These are phyloP conservation scores for Erucastrum elatum DNA, from an alignment of 345 rosid genomes.

Conservation along the genomic window DNA sequence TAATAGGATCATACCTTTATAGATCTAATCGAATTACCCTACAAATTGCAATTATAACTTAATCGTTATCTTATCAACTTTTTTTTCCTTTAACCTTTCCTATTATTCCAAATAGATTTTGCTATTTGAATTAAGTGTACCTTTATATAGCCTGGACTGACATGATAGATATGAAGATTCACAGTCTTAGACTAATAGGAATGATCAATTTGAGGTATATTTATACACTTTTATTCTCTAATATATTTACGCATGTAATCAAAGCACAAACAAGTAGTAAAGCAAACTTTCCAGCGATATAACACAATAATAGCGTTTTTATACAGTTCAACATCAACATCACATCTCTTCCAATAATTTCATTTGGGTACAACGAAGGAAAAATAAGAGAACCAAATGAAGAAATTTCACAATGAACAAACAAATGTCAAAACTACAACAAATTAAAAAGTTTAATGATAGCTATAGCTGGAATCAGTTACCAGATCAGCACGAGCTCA, in stretches of 20 bases:
- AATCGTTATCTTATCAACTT: slow-evolving; percentile 34
- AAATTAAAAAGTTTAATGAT: slow-evolving; percentile 4
- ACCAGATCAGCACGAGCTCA: slow-evolving; percentile 48
- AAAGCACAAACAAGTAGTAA: not conserved
- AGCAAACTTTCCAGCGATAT: slow-evolving; percentile 40
- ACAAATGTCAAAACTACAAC: slow-evolving; percentile 21
- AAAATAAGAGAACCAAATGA: slow-evolving; percentile 18
- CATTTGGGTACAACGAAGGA: slow-evolving; percentile 28
- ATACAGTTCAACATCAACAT: slow-evolving; percentile 37
- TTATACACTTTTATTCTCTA: not conserved
- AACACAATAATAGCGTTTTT: slow-evolving; percentile 29
- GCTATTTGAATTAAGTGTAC: not conserved
- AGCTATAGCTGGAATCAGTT: slow-evolving; percentile 2
- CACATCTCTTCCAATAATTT: slow-evolving; percentile 29
- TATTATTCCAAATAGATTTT: too few relatives aligned
- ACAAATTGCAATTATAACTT: not conserved
- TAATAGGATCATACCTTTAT: slow-evolving; percentile 3
- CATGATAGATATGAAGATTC: slow-evolving; percentile 10
- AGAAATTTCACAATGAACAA: slow-evolving; percentile 23
- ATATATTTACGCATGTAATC: not conserved
- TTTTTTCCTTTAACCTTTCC: too few relatives aligned
- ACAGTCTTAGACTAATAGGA: slow-evolving; percentile 1
- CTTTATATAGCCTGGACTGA: slow-evolving; percentile 2
- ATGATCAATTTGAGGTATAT: not conserved
- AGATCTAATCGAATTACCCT: slow-evolving; percentile 32